These are phyloP conservation scores for Volvariella volvacea DNA, from an alignment of 1,284 basidiomycete species.

Conservation along the genomic window DNA sequence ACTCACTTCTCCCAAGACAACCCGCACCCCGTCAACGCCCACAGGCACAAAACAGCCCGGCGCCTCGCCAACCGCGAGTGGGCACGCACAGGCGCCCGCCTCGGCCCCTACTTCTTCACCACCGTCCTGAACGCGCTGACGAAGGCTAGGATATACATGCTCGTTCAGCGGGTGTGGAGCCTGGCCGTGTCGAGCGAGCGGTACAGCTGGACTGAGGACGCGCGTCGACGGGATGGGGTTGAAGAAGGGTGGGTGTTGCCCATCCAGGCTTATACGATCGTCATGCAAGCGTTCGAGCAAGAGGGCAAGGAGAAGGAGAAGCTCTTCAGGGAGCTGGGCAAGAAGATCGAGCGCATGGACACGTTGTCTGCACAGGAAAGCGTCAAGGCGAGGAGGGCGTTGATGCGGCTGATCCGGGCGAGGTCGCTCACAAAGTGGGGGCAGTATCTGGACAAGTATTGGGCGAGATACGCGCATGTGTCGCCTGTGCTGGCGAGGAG, in stretches of 20 bases:
- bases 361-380: background rate
- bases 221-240: constrained; percentile 3
- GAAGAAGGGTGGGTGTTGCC: constrained; percentile 54
- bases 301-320: background rate
- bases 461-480: constrained; percentile 4
- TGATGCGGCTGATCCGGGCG: too few species aligned
- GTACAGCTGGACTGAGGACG: constrained; percentile 33
- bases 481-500: too few species aligned
- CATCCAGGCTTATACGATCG: constrained; percentile 61
- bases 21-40: too few species aligned
- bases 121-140: constrained; percentile 52
- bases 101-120: constrained; percentile 56
- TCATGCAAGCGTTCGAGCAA: constrained; percentile 39
- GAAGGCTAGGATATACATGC: constrained; percentile 47
- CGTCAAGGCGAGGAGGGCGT: too few species aligned
- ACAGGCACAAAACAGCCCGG: too few species aligned
- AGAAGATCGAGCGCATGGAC: background rate
- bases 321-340: too few species aligned
- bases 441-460: constrained; percentile 4
- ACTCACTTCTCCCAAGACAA: constrained; percentile 14
- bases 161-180: constrained; percentile 60
- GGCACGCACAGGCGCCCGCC: constrained; percentile 34
- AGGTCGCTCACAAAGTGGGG: too few species aligned
- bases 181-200: constrained; percentile 49
- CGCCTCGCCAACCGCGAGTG: constrained; percentile 8